Evolutionary conservation across 1,139 yeast species (phyloP).

Genomic region (Magnusiomyces ingens): DNA sequence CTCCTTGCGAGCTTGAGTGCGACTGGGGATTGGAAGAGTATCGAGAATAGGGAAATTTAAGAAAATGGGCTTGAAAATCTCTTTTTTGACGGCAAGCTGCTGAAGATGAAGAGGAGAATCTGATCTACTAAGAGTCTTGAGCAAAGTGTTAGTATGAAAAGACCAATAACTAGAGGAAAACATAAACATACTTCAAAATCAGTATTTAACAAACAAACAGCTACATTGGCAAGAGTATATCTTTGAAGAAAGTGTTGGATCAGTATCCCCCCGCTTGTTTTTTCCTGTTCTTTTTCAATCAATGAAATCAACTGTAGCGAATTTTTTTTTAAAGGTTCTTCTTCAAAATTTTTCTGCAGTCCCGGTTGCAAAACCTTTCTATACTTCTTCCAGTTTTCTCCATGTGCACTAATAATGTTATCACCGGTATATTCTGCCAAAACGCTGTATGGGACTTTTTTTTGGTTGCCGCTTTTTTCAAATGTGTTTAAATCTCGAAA

Average conservation of each 20-base stretch:
- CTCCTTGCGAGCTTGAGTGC: conserved; percentile 40
- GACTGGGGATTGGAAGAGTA: conserved; percentile 43
- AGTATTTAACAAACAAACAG: conserved; percentile 46
- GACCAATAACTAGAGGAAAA: neutral
- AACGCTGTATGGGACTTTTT: conserved; percentile 52
- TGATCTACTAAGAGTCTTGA: conserved; percentile 27
- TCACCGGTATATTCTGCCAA: conserved; percentile 55
- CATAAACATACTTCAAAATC: conserved; percentile 34
- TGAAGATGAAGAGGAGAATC: conserved; percentile 37
- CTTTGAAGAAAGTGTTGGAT: conserved; percentile 44
- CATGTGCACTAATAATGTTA: conserved; percentile 56
- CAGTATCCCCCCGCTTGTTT: conserved; percentile 18
- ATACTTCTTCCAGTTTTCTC: conserved; percentile 46
- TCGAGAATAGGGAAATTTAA: conserved; percentile 53
- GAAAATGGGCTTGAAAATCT: conserved; percentile 50
- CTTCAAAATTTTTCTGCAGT: conserved; percentile 44
- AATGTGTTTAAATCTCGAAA: conserved; percentile 45
- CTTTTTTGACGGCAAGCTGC: conserved; percentile 43
- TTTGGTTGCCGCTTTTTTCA: conserved; percentile 56
- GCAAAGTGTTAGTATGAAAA: conserved; percentile 4
- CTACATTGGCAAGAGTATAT: conserved; percentile 45
- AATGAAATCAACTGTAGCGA: conserved; percentile 14
- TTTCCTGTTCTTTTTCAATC: conserved; percentile 16
- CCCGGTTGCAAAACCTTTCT: conserved; percentile 43
- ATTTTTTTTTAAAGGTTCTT: conserved; percentile 22